A percentile compares a stretch with the other conserved stretches of the same genome.
phyloP scores from a whole-genome alignment of 1,284 basidiomycete genomes.

The Megacollybia platyphylla region DNA sequence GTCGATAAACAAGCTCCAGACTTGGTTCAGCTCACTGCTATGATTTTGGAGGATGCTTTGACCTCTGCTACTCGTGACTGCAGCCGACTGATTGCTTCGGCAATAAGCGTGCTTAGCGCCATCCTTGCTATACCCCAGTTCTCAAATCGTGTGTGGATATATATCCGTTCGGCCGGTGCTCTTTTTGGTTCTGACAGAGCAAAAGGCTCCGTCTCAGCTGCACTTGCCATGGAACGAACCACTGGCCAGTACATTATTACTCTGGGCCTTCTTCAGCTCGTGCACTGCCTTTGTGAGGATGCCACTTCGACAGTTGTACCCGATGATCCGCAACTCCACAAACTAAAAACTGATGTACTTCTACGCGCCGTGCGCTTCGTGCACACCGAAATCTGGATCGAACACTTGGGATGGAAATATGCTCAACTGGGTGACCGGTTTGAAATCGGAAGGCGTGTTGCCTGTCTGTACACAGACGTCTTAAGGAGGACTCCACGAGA shows the following conservation, averaged over 20 bases:
- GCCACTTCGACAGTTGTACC: conserved; percentile 49
- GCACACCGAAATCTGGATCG: conserved; percentile 78
- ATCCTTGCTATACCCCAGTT: conserved; percentile 64
- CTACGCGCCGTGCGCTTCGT: conserved; percentile 66
- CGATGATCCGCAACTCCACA: conserved; percentile 44
- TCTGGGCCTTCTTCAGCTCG: conserved; percentile 62
- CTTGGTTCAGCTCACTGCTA: conserved; percentile 68
- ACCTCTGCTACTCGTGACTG: conserved; percentile 40
- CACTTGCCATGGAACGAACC: conserved; percentile 59
- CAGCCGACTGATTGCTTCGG: conserved; percentile 63
- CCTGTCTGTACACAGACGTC: conserved; percentile 53
- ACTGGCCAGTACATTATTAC: conserved; percentile 74
- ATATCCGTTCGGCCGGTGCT: conserved; percentile 64
- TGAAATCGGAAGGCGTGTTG: conserved; percentile 62
- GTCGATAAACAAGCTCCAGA: conserved; percentile 46
- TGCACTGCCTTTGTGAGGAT: conserved; percentile 66
- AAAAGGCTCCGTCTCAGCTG: conserved; percentile 45
- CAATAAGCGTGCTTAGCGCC: conserved; percentile 68
- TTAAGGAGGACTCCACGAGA: conserved; percentile 49
- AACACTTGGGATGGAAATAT: conserved; percentile 77
- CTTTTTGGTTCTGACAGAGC: conserved; percentile 58
- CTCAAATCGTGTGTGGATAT: conserved; percentile 76
- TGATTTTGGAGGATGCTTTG: conserved; percentile 75
- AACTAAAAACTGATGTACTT: conserved; percentile 74
- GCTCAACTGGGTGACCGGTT: conserved; percentile 65